phyloP scores from a whole-genome alignment of 768 basidiomycete genomes.

The Phaffia australis region DNA sequence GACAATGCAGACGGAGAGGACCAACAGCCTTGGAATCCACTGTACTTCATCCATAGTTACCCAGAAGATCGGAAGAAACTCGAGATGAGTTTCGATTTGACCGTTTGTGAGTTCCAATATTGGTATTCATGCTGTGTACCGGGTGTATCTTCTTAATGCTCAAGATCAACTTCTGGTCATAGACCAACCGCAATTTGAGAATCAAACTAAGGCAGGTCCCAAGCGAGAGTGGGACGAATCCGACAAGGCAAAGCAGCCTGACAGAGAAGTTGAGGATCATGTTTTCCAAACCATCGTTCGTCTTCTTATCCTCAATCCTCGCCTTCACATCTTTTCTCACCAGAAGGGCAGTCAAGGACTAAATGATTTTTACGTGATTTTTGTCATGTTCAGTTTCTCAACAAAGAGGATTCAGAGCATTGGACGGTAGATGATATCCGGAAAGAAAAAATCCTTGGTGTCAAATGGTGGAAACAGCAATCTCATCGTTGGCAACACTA shows the following conservation, averaged over 20 bases:
- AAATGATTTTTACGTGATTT: too few relatives aligned
- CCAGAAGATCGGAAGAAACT: conserved; percentile 43
- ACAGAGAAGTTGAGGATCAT: conserved; percentile 40
- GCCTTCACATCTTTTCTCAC: too few relatives aligned
- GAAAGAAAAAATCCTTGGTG: conserved; percentile 39
- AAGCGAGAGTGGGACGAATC: conserved; percentile 32
- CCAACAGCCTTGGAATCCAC: conserved; percentile 41
- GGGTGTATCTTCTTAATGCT: too few relatives aligned
- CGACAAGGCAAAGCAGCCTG: conserved; percentile 29
- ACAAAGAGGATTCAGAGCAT: conserved; percentile 37
- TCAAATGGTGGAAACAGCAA: conserved; percentile 51
- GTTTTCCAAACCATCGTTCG: conserved; percentile 45
- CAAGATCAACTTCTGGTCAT: too few relatives aligned
- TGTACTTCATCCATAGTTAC: conserved; percentile 46
- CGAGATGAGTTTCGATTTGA: conserved; percentile 45
- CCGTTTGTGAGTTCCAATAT: too few relatives aligned
- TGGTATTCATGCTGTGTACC: too few relatives aligned
- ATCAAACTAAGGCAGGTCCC: conserved; percentile 45
- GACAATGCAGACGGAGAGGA: conserved; percentile 39
- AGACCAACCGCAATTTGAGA: conserved; percentile 38
- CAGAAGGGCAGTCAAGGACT: too few relatives aligned
- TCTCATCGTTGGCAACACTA: conserved; percentile 47
- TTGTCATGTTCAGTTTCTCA: too few relatives aligned
- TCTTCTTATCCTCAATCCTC: conserved; percentile 36
- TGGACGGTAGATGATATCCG: conserved; percentile 44